These are phyloP conservation scores for Fonsecaea monophora DNA, from an alignment of 2,329 filamentous ascomycete species.

Conservation along the genomic window DNA sequence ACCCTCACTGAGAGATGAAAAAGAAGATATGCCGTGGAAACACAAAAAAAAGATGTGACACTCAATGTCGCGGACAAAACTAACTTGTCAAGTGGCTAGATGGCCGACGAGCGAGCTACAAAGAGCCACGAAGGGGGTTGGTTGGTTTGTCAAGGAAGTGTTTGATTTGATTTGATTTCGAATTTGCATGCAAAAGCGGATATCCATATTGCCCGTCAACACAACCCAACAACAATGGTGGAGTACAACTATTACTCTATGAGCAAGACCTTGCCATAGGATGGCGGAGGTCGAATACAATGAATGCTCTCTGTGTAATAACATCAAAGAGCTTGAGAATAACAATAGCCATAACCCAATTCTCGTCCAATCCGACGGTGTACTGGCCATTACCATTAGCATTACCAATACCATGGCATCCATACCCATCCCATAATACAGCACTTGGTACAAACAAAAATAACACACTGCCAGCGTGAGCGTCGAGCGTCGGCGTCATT, in stretches of 20 bases:
- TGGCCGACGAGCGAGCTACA: background rate
- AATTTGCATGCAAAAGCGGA: background rate
- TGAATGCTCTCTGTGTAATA: background rate
- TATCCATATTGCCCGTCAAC: background rate
- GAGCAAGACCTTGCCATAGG: background rate
- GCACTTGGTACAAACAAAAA: too few species aligned
- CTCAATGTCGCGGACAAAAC: background rate
- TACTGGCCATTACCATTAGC: too few species aligned
- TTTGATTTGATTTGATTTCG: background rate
- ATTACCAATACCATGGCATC: too few species aligned
- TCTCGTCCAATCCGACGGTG: too few species aligned
- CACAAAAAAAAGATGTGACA: background rate
- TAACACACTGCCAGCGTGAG: too few species aligned
- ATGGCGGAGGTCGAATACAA: background rate
- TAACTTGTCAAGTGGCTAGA: background rate
- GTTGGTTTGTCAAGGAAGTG: too few species aligned
- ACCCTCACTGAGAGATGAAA: too few species aligned
- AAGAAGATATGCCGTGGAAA: background rate
- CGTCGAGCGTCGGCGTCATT: background rate
- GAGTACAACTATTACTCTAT: background rate
- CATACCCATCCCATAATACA: background rate
- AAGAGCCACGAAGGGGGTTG: background rate
- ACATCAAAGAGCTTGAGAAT: background rate
- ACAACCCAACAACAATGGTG: too few species aligned
- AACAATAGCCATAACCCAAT: too few species aligned